Conservation (phyloP, 192 early-diverging fungal species). For the Phlyctochytrium arcticum region DNA sequence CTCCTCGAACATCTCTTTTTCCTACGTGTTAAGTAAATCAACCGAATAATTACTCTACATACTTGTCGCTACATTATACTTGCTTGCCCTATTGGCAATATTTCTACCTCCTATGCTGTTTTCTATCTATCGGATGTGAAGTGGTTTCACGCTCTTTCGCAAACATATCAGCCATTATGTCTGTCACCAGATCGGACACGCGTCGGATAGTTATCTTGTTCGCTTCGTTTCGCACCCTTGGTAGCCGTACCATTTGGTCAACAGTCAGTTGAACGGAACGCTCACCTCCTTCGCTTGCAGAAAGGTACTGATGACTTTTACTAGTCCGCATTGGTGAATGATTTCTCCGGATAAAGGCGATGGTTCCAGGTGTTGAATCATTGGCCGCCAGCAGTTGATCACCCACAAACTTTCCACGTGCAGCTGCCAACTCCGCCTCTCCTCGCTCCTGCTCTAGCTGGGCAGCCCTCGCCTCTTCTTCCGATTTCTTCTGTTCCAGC, state of each 20-base stretch:
- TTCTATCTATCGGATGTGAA: no score
- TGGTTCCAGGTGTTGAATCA: not conserved
- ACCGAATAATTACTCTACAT: no score
- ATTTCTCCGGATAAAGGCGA: no score
- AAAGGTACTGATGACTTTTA: not conserved
- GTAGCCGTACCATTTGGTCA: not conserved
- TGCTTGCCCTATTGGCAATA: no score
- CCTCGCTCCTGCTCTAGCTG: not conserved
- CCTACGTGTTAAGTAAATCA: no score
- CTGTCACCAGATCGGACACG: not conserved
- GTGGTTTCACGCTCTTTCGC: not conserved
- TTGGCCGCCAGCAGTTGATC: not conserved
- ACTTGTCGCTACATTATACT: no score
- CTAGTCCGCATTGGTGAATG: not conserved
- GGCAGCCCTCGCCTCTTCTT: not conserved
- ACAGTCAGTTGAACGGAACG: not conserved
- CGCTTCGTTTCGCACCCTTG: not conserved
- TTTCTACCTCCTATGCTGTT: no score
- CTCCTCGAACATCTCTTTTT: no score
- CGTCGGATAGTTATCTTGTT: not conserved
- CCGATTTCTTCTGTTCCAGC: conserved; percentile 4
- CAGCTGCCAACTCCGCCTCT: not conserved
- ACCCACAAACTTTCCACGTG: not conserved
- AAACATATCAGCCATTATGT: conserved; percentile 1
- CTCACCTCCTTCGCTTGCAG: not conserved